A percentile compares a stretch with the other conserved stretches of the same genome.
Conservation (phyloP, 106 monocot species). For the Vanilla planifolia region DNA sequence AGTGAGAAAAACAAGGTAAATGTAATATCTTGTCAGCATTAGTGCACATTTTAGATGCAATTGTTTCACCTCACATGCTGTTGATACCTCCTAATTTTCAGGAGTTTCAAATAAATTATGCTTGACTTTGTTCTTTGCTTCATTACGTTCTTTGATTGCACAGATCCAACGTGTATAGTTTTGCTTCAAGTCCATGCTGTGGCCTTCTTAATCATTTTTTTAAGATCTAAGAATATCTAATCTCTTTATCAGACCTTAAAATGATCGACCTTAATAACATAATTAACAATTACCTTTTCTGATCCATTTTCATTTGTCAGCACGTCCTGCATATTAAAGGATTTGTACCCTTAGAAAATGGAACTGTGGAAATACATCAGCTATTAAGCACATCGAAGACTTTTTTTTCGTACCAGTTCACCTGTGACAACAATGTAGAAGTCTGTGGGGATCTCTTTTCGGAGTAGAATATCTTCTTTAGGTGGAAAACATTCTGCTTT, state of each 20-base stretch:
- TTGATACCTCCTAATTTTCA: not conserved
- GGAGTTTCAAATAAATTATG: not conserved
- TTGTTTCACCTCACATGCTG: not conserved
- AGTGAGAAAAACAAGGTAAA: not conserved
- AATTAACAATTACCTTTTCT: slow-evolving; percentile 38
- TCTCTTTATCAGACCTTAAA: not conserved
- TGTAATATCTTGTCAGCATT: not conserved
- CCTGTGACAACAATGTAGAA: slow-evolving; percentile 58
- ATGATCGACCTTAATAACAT: not conserved
- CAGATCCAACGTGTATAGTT: not conserved
- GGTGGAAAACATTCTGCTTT: slow-evolving; percentile 60
- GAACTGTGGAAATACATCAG: not conserved
- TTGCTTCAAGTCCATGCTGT: not conserved
- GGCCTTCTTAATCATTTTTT: not conserved
- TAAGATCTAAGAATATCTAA: not conserved
- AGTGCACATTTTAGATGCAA: not conserved
- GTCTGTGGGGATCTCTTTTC: slow-evolving; percentile 55
- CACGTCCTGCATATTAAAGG: slow-evolving; percentile 41
- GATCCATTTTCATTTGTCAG: slow-evolving; percentile 35
- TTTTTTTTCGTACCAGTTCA: slow-evolving; percentile 33
- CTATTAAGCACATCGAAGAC: not conserved
- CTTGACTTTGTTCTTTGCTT: not conserved
- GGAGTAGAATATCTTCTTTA: slow-evolving; percentile 48
- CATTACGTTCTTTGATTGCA: not conserved
- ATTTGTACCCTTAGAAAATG: not conserved